Evolutionary conservation across 78 protist species (phyloP).

Genomic region (Goniomonas avonlea): DNA sequence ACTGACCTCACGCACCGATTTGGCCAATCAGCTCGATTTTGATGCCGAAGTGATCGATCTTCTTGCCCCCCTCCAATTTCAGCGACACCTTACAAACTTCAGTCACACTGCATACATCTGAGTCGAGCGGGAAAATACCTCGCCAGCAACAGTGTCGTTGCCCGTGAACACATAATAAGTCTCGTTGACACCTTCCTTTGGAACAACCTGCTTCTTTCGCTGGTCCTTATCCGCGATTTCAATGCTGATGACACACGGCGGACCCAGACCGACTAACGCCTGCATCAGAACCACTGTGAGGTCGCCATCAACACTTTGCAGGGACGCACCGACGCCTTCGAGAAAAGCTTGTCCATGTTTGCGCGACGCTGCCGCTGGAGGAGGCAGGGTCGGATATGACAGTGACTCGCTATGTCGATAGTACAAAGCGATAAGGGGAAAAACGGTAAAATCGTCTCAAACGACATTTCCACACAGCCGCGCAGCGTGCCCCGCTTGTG

Average conservation of each 20-base stretch:
- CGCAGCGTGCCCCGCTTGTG: no score
- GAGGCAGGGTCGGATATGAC: not conserved
- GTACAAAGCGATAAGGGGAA: no score
- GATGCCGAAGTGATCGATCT: slow-evolving; percentile 80
- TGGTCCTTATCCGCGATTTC: not conserved
- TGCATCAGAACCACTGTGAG: no score
- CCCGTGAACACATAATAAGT: not conserved
- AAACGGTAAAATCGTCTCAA: no score
- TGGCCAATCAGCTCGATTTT: slow-evolving; percentile 81
- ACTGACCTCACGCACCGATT: slow-evolving; percentile 29
- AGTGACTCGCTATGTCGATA: not conserved
- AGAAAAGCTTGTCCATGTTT: slow-evolving; percentile 12
- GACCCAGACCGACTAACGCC: slow-evolving; percentile 20
- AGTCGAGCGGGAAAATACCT: no score
- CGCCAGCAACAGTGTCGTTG: slow-evolving; percentile 28
- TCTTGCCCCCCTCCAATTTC: slow-evolving; percentile 3
- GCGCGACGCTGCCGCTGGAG: no score
- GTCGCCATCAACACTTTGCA: no score
- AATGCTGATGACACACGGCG: not conserved
- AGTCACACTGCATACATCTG: no score
- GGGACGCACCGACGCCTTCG: slow-evolving; percentile 9
- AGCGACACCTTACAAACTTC: not conserved
- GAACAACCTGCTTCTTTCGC: not conserved
- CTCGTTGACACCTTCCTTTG: slow-evolving; percentile 1
- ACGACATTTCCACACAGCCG: not conserved